Conservation (phyloP, 1,139 yeast species). For the Arxiozyma slooffiae region DNA sequence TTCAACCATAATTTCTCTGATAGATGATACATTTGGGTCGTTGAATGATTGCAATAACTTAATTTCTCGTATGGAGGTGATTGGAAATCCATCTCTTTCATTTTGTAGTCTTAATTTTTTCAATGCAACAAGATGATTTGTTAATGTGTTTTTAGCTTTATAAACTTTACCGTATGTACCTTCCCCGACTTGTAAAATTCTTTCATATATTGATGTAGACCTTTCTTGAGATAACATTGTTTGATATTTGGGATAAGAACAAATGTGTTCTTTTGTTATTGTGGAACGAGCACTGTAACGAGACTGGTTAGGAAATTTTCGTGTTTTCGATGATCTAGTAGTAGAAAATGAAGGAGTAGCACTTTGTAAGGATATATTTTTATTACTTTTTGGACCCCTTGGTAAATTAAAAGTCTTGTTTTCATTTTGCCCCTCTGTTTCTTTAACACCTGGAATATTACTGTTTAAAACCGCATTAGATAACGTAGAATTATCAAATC, state of each 20-base stretch:
- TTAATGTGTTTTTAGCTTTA: slow-evolving; percentile 41
- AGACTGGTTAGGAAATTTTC: background rate
- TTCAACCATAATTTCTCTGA: slow-evolving; percentile 86
- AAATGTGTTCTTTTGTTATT: background rate
- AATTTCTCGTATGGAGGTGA: slow-evolving; percentile 89
- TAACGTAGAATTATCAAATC: background rate
- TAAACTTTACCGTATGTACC: slow-evolving; percentile 79
- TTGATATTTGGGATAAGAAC: slow-evolving; percentile 2
- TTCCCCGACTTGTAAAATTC: slow-evolving; percentile 55
- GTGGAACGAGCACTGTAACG: background rate
- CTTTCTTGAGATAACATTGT: background rate
- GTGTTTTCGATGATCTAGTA: background rate
- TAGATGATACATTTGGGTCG: slow-evolving; percentile 71
- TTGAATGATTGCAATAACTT: slow-evolving; percentile 77
- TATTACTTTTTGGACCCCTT: slow-evolving; percentile 11
- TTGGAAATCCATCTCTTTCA: slow-evolving; percentile 92
- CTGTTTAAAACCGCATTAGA: background rate
- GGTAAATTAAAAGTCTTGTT: slow-evolving; percentile 8
- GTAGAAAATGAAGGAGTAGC: background rate
- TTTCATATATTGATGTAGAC: slow-evolving; percentile 22
- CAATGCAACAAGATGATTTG: slow-evolving; percentile 68
- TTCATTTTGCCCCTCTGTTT: background rate
- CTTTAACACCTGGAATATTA: background rate
- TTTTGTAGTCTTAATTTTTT: slow-evolving; percentile 74
- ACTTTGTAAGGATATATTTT: background rate